Base-by-base conservation (phyloP, 2,329 filamentous ascomycete genomes). In the Cladosporium phlei region DNA sequence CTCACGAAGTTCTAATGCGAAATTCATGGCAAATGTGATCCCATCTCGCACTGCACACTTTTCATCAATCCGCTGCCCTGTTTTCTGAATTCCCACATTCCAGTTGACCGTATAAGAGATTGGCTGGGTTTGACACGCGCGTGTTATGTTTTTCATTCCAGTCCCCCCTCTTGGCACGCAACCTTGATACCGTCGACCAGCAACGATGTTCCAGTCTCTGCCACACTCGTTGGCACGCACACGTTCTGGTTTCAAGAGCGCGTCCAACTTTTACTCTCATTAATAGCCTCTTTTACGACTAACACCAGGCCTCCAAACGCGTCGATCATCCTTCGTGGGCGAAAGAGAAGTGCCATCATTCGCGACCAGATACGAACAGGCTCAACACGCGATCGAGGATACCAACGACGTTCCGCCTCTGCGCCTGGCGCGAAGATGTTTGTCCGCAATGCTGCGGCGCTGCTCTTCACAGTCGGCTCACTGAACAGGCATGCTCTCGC, bases 381-480 rank as follows among this genome's bases (percentile, higher is more conserved):
- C 19, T 12, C 12, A 30, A 21, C 21, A 33, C 14, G 20, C 39
- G n/a, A n/a, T n/a, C n/a, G 39, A 33, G 28, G 29, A 34, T 8
- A 20, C 20, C 39, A 27, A 33, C 28, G 17, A 33, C 29, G 19
- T 8, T 28, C 32, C 42, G 42, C 42, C 37, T n/a, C 10, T 45
- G 42, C 42, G 42, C 42, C 42, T 45, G 32, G 42, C 42, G 42
- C 42, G 32, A 45, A 37, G 32, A 45, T 45, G 42, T 37, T 45
- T 19, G 12, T 45, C 32, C 42, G 42, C 32, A 37, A 45, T 21
- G 42, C 42, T 29, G 39, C 28, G 19, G 22, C 42, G 22, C 12
- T 29, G 10, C 5, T 45, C n/a, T 17, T 45, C 17, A 28, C 42
- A 8, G 28, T 37, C 33, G 32, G 42, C 7, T n/a, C 24, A 7